These are phyloP conservation scores for Aspergillus persii DNA, from an alignment of 2,329 filamentous ascomycete species.

Conservation along the genomic window DNA sequence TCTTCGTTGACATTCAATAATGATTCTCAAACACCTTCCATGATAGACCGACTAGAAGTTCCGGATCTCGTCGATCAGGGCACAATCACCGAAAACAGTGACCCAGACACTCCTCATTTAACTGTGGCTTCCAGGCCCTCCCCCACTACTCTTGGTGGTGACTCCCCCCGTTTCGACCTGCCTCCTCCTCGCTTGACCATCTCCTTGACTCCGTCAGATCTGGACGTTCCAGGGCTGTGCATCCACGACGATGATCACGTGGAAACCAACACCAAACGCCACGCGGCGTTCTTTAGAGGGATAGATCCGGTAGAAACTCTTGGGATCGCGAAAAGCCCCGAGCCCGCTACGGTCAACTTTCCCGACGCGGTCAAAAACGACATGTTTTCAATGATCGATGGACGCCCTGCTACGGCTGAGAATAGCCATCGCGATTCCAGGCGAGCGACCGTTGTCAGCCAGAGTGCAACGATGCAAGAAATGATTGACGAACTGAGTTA, in stretches of 20 bases:
- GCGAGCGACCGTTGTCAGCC: conserved; percentile 23
- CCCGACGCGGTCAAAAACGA: conserved; percentile 14
- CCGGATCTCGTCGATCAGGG: conserved; percentile 23
- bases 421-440: conserved; percentile 11
- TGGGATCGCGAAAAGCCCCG: conserved; percentile 24
- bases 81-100: conserved; percentile 24
- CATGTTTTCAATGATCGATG: background rate
- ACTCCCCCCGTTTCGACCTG: conserved; percentile 26
- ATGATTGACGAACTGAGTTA: conserved; percentile 54
- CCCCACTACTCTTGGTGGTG: conserved; percentile 27
- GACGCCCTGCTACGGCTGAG: conserved; percentile 1
- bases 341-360: conserved; percentile 23
- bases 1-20: conserved; percentile 35
- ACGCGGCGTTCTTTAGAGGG: conserved; percentile 35
- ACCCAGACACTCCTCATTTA: conserved; percentile 39
- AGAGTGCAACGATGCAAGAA: conserved; percentile 45
- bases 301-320: conserved; percentile 31
- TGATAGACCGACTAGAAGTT: conserved; percentile 18
- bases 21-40: conserved; percentile 17
- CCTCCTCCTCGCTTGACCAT: conserved; percentile 25
- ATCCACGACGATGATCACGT: conserved; percentile 33
- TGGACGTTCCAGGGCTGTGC: conserved; percentile 31
- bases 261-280: conserved; percentile 37
- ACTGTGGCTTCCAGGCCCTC: conserved; percentile 30
- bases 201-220: conserved; percentile 25